Conservation (phyloP, 1,284 basidiomycete species). For the Heterobasidion parviporum region DNA sequence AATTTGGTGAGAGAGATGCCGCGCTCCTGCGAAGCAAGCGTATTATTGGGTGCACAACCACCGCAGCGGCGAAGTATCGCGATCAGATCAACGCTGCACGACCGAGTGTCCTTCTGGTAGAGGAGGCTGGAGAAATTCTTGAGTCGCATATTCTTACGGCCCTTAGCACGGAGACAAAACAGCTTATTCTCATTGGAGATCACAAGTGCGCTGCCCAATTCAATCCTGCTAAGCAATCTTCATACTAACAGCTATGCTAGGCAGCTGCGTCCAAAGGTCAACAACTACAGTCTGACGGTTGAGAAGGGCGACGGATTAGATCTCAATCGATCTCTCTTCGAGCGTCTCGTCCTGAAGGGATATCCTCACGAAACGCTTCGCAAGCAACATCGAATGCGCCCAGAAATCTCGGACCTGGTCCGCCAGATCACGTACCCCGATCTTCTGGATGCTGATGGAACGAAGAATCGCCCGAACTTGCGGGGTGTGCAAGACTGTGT, state of each 20-base stretch:
- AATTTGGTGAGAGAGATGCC: slow-evolving; percentile 27
- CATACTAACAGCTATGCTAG: slow-evolving; percentile 23
- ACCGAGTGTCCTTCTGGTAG: slow-evolving; percentile 49
- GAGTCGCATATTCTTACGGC: slow-evolving; percentile 59
- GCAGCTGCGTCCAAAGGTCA: slow-evolving; percentile 63
- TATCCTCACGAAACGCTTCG: slow-evolving; percentile 53
- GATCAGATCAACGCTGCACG: slow-evolving; percentile 34
- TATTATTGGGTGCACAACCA: slow-evolving; percentile 63
- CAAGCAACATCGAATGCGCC: slow-evolving; percentile 61
- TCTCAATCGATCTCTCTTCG: slow-evolving; percentile 57
- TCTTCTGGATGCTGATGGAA: slow-evolving; percentile 43
- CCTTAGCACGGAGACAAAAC: slow-evolving; percentile 33
- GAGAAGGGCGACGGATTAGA: slow-evolving; percentile 64
- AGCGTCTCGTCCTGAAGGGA: slow-evolving; percentile 49
- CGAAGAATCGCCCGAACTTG: slow-evolving; percentile 37
- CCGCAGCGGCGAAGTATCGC: slow-evolving; percentile 54
- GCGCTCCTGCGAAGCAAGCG: slow-evolving; percentile 35
- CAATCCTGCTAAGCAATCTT: background rate
- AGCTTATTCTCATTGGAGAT: slow-evolving; percentile 60
- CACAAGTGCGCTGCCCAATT: slow-evolving; percentile 40
- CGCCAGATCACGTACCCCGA: slow-evolving; percentile 56
- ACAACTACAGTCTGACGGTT: slow-evolving; percentile 49
- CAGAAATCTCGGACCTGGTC: slow-evolving; percentile 55
- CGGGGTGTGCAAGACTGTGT: slow-evolving; percentile 48
- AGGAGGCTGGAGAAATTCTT: slow-evolving; percentile 65